A percentile compares a stretch with the other conserved stretches of the same genome.
phyloP scores from a whole-genome alignment of 2,329 filamentous ascomycete genomes.

The Bipolaris zeicola region DNA sequence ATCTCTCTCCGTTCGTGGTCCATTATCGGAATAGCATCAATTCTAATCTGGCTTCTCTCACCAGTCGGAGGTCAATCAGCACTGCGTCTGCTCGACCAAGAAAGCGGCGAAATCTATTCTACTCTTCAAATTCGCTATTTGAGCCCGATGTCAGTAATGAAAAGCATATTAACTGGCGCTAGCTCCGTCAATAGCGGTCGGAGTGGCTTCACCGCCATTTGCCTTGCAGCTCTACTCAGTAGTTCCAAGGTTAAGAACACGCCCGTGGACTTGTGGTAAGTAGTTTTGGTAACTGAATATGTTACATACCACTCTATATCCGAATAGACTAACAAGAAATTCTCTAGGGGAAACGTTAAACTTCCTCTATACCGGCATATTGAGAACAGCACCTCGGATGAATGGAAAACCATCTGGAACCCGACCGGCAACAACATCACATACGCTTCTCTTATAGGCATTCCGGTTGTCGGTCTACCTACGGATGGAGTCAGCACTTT shows the following conservation, averaged over 20 bases:
- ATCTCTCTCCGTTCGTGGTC: constrained; percentile 32
- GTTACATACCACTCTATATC: no score
- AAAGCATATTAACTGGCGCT: constrained; percentile 17
- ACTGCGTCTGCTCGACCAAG: constrained; percentile 29
- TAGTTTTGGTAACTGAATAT: neutral
- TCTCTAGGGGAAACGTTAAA: constrained; percentile 31
- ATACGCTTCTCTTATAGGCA: constrained; percentile 36
- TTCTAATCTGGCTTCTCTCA: constrained; percentile 36
- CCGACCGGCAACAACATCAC: constrained; percentile 18
- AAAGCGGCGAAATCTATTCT: constrained; percentile 16
- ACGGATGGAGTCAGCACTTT: constrained; percentile 20
- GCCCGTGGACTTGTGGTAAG: constrained; percentile 29
- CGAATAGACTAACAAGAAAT: no score
- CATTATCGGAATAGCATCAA: constrained; percentile 29
- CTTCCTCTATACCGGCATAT: constrained; percentile 31
- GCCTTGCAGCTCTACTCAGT: constrained; percentile 32
- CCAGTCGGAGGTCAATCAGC: constrained; percentile 40
- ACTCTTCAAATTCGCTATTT: constrained; percentile 28
- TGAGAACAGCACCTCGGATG: constrained; percentile 23
- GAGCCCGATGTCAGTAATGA: constrained; percentile 15
- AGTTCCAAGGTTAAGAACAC: constrained; percentile 30
- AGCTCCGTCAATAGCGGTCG: constrained; percentile 23
- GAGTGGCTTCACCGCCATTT: constrained; percentile 27
- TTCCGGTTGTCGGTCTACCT: constrained; percentile 24
- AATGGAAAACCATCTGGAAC: constrained; percentile 25